Percentiles rank a stretch among this genome's conserved stretches.
Conservation (phyloP, 495 filamentous ascomycete species). For the Lepidopterella palustris region DNA sequence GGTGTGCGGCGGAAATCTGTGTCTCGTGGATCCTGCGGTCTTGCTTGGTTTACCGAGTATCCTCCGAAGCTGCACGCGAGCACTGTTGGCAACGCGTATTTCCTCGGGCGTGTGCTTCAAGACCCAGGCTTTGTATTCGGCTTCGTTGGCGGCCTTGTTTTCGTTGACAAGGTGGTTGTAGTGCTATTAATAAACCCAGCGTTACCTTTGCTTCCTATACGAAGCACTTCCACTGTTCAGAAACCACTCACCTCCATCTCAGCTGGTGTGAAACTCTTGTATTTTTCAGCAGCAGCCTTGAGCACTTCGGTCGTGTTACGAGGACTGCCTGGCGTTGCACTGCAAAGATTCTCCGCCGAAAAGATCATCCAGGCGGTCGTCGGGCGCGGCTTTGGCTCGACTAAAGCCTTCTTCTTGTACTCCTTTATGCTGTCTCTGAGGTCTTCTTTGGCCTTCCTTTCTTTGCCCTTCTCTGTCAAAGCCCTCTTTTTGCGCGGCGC, state of each 20-base stretch:
- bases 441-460: slow-evolving; percentile 21
- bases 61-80: slow-evolving; percentile 46
- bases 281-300: slow-evolving; percentile 7
- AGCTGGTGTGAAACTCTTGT: slow-evolving; percentile 23
- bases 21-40: not conserved
- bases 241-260: slow-evolving; percentile 30
- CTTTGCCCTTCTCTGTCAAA: slow-evolving; percentile 1
- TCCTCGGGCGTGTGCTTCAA: slow-evolving; percentile 48
- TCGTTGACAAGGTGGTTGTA: slow-evolving; percentile 47
- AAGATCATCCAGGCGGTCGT: slow-evolving; percentile 24
- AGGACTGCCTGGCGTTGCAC: not conserved
- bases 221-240: no score
- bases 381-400: slow-evolving; percentile 10
- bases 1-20: slow-evolving; percentile 3
- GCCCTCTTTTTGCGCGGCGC: slow-evolving; percentile 9
- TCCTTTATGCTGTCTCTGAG: slow-evolving; percentile 9
- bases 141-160: slow-evolving; percentile 42
- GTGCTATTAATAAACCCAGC: slow-evolving; percentile 34
- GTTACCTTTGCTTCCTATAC: no score
- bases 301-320: not conserved
- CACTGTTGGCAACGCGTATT: slow-evolving; percentile 58
- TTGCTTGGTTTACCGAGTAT: slow-evolving; percentile 1
- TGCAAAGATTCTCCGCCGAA: slow-evolving; percentile 20
- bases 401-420: slow-evolving; percentile 27
- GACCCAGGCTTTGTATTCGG: slow-evolving; percentile 53